Evolutionary conservation across 768 basidiomycete species (phyloP), one percentile per base, ranked within the genome.

Genomic region (Mrakia hoshinonis): DNA sequence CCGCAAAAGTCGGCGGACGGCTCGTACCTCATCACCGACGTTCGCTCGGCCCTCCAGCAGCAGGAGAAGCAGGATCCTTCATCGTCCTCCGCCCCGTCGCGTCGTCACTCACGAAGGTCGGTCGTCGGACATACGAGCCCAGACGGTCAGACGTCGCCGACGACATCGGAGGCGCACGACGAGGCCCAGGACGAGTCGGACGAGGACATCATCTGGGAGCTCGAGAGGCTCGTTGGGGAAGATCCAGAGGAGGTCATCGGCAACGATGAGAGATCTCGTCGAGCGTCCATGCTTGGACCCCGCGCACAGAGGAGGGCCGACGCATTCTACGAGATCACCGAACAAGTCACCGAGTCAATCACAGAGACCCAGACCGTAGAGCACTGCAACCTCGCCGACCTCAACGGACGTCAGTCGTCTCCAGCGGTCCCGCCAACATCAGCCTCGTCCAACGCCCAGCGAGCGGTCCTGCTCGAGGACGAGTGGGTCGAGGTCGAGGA

Each of bases 401-500:
- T 48, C 12, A 38, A 60, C 24, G 43, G 43, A 24, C 29, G 49
- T 31, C 61, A 60, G 15, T 38, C 49, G 11, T 31, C 43, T 3
- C 24, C 12, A 39, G 34, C 39, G 20, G 10, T 47, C 20, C 13
- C 10, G 24, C 63, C 31, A 7, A 55, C 38, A 26, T n/a, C 60
- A 22, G 22, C 47, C 22, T 47, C 43, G 2, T 22, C 34, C 43
- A 39, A 34, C 29, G 26, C 39, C 6, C 54, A 55, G 29, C 54
- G 20, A 38, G 58, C 67, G 43, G 39, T 60, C 24, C 43, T 48
- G 20, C 39, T 60, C 20, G 76, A 75, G 22, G 73, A 76, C 15
- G 79, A 80, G 1, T 80, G 79, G 79, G 69, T 77, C 67, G 78
- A 78, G 49, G 75, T 80, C 24, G 76, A 76, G 31, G 48, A 63